Evolutionary conservation across 1,284 basidiomycete genomes (phyloP).

Genomic region (Microbotryum violaceum): DNA sequence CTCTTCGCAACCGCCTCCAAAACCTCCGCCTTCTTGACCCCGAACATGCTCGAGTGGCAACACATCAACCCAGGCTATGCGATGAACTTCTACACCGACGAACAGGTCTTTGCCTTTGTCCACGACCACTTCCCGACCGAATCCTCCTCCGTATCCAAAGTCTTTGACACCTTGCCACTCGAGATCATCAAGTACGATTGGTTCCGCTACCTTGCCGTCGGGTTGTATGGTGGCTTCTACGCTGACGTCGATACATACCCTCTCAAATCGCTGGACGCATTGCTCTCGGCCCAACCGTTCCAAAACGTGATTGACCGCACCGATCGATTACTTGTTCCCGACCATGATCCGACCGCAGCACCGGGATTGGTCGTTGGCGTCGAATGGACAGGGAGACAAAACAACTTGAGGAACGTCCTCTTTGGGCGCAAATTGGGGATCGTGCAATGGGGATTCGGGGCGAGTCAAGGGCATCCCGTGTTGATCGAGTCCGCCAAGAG

Average conservation of each 20-base stretch:
- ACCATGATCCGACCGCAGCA: conserved; percentile 6
- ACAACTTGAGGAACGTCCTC: conserved; percentile 14
- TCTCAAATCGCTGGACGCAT: conserved; percentile 28
- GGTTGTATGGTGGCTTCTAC: conserved; percentile 36
- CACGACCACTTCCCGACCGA: neutral
- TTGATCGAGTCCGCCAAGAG: conserved; percentile 34
- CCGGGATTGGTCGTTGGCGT: conserved; percentile 10
- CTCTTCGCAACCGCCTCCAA: conserved; percentile 5
- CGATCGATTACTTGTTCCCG: conserved; percentile 6
- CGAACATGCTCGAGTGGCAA: conserved; percentile 2
- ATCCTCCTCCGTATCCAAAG: neutral
- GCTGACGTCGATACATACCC: conserved; percentile 36
- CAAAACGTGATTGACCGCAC: neutral
- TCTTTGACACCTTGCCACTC: conserved; percentile 7
- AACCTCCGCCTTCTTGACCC: neutral
- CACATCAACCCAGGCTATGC: neutral
- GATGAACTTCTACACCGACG: conserved; percentile 1
- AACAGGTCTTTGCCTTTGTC: neutral
- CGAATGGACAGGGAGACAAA: conserved; percentile 8
- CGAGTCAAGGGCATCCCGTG: conserved; percentile 34
- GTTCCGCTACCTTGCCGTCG: conserved; percentile 25
- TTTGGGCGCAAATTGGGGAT: conserved; percentile 33
- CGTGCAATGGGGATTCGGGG: conserved; percentile 36
- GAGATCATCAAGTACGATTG: conserved; percentile 11
- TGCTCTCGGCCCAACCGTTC: conserved; percentile 11